Base-by-base conservation (phyloP, 768 basidiomycete species). In the Leccinum subgranulosum region DNA sequence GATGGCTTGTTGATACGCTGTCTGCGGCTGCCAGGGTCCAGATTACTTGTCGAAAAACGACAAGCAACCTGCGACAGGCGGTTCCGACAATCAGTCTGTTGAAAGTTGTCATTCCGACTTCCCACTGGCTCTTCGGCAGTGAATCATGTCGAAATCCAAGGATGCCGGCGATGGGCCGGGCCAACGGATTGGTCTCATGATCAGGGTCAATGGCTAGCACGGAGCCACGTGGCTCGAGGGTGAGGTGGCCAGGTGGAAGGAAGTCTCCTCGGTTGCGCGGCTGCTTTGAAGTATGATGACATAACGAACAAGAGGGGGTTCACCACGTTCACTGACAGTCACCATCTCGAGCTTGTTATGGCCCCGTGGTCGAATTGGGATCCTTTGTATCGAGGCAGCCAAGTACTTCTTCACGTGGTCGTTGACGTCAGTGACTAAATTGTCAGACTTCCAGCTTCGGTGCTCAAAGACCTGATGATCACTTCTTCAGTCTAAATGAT, bases 81-180 rank as follows among this genome's bases (percentile, higher is more conserved):
- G 21, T 6, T 43, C 41, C 41, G 36, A 11, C 15, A 8, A 10
- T 10, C 45, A n/a, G 4, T 6, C 11, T 34, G 11, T n/a, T 41
- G 41, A 19, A n/a, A 19, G 31, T 80, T 49, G 3, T 79, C 55
- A 4, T 66, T 57, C 46, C 69, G 70, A 41, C 68, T 66, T 6
- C 60, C 70, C 9, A 81, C 56, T 31, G 76, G 64, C 56, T 79
- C 76, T 19, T 63, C 57, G 49, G 73, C 70, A 15, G 79, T 77
- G 6, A 84, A n/a, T 41, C 39, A 2, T 10, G 19, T 2, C n/a
- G 27, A 12, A 72, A 64, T 7, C 70, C 68, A 11, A 81, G 59
- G 56, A 78, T 74, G 2, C 70, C 59, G 2, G 69, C 67, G 51
- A 80, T 75, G 9, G 81, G 80, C 55, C 82, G 80, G 55, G 77